phyloP scores from a whole-genome alignment of 202 grass and related monocot genomes.

The Setaria viridis region DNA sequence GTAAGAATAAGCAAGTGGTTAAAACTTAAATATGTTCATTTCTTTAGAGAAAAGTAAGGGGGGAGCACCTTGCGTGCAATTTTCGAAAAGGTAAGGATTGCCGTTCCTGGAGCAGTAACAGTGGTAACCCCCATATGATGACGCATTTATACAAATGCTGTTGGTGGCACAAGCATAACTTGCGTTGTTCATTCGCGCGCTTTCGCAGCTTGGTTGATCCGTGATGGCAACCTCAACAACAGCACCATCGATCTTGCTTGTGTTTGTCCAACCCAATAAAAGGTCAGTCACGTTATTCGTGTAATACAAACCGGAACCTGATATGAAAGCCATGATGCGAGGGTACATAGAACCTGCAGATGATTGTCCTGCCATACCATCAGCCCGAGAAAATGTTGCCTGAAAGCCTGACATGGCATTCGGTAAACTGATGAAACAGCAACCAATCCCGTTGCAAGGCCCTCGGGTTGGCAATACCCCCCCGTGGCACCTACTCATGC shows the following conservation, averaged over 20 bases:
- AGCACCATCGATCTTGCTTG: rapidly evolving
- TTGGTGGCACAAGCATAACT: slow-evolving; percentile 18
- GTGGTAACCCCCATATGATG: background rate
- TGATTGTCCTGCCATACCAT: background rate
- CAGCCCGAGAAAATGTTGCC: background rate
- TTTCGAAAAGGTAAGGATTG: slow-evolving; percentile 10
- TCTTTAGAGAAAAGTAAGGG: background rate
- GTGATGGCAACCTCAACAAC: rapidly evolving
- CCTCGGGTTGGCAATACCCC: background rate
- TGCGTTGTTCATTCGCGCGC: background rate
- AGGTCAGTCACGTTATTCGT: background rate
- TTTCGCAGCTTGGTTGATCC: slow-evolving; percentile 29
- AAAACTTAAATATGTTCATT: background rate
- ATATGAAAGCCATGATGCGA: background rate
- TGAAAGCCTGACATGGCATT: background rate
- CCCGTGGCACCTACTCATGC: slow-evolving; percentile 7
- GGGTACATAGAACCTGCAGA: too few species aligned
- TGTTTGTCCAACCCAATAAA: background rate
- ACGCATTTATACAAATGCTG: background rate
- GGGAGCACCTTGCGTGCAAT: background rate
- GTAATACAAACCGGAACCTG: too few species aligned
- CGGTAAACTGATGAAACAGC: background rate
- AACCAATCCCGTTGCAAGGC: background rate
- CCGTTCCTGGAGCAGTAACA: background rate
- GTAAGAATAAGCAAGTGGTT: background rate